Base-by-base conservation (phyloP, 768 basidiomycete genomes). In the Phlegmacium glaucopus region DNA sequence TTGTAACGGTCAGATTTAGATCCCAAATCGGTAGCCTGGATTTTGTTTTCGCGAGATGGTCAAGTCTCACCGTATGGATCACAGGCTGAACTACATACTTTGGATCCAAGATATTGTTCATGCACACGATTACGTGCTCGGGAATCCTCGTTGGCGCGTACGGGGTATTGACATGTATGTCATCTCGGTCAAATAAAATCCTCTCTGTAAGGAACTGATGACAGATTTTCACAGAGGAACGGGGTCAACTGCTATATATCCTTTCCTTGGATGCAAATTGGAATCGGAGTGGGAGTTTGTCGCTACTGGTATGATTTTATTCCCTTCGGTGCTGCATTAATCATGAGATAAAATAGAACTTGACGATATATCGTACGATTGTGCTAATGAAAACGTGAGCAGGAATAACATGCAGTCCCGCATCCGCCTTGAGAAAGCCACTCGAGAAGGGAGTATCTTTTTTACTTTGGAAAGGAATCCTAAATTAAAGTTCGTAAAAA, bases 231-330 rank as follows among this genome's bases (percentile, higher is more conserved):
- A n/a, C 52, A 91, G 92, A 32, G 95, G 95, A 16, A 95, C 94
- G 7, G 95, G 95, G 0, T 85, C 93, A 6, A 90, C 90, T 0
- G 87, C 82, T 1, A 91, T 98, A 47, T 98, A 96, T 54, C 86
- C 94, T 0, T 71, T 97, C 1, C 71, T 98, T 0, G 74, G 74
- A 0, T 85, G 84, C 53, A 69, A 70, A 2, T 55, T 80, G 29
- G 66, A 80, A 37, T 60, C 70, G 5, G 61, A 51, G 4, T 90
- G 87, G 82, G 57, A 56, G 1, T 80, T 94, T 46, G 51, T 79
- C 16, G 90, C 78, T 0, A 90, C 90, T 38, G 91, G 91, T 87
- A 38, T 18, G 55, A 28, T 15, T n/a, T 13, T 29, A n/a, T n/a
- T n/a, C n/a, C n/a, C 22, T 12, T 22, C 36, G 42, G 30, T 22